Conservation (phyloP, 441 rosid genomes). For the Bocquillonia castaneifolia region DNA sequence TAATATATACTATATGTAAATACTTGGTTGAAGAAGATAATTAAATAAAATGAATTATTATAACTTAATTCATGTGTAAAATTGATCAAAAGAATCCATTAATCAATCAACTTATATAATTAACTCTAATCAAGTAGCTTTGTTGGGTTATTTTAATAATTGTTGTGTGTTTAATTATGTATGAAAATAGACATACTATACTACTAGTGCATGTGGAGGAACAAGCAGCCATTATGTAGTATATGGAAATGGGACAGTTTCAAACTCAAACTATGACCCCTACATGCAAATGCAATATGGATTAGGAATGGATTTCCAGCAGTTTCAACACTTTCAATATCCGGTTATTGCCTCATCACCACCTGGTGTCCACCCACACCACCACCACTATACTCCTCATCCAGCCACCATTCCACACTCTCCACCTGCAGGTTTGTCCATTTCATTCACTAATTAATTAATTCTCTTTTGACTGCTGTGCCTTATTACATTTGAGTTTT, state of each 20-base stretch:
- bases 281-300: constrained; percentile 16
- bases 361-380: background rate
- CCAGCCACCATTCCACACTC: constrained; percentile 7
- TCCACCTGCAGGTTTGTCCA: constrained; percentile 3
- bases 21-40: background rate
- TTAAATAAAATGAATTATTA: no score
- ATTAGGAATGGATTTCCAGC: constrained; percentile 7
- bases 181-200: constrained; percentile 11
- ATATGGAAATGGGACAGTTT: background rate
- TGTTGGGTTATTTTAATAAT: no score
- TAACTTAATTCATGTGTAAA: no score
- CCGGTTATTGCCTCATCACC: constrained; percentile 2
- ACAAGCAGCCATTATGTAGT: constrained; percentile 17
- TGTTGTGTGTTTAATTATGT: background rate
- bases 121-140: no score
- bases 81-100: no score
- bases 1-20: background rate
- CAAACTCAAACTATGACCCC: constrained; percentile 10
- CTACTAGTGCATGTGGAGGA: constrained; percentile 14
- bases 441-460: background rate
- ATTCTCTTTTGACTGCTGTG: background rate
- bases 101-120: no score
- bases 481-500: background rate
- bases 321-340: constrained; percentile 17
- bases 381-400: background rate